These are phyloP conservation scores for Rossbeevera mucosa DNA, from an alignment of 768 basidiomycete species.

Conservation along the genomic window DNA sequence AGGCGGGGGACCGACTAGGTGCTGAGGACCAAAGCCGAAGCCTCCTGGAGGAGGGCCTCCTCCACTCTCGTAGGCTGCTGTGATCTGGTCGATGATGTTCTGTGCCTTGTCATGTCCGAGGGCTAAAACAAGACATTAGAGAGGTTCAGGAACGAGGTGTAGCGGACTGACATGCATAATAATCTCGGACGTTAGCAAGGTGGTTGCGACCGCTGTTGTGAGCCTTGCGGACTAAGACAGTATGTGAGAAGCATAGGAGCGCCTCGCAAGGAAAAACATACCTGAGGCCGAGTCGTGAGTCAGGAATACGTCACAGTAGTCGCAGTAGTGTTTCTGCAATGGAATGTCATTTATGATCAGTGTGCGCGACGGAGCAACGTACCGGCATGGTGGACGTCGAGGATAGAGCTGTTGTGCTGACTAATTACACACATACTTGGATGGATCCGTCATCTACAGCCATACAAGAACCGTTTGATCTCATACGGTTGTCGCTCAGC, in stretches of 20 bases:
- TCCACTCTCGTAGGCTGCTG: constrained; percentile 83
- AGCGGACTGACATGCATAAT: constrained; percentile 77
- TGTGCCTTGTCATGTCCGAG: constrained; percentile 97
- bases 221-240: constrained; percentile 79
- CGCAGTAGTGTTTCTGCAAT: constrained; percentile 84
- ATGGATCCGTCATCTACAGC: constrained; percentile 72
- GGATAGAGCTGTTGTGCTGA: constrained; percentile 21
- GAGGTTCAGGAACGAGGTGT: background rate
- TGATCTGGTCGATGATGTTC: constrained; percentile 97
- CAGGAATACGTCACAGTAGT: constrained; percentile 90
- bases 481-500: constrained; percentile 91
- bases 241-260: constrained; percentile 3
- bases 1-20: constrained; percentile 54
- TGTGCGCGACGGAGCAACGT: constrained; percentile 25
- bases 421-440: constrained; percentile 19
- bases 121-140: constrained; percentile 39
- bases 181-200: constrained; percentile 92
- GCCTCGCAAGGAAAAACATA: constrained; percentile 28
- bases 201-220: constrained; percentile 98
- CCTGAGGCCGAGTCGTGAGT: constrained; percentile 95
- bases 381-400: constrained; percentile 58
- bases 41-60: constrained; percentile 85
- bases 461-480: constrained; percentile 95
- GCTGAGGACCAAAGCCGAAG: constrained; percentile 81
- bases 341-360: constrained; percentile 2